These are phyloP conservation scores for Luvunga scandens DNA, from an alignment of 345 rosid species.

Conservation along the genomic window DNA sequence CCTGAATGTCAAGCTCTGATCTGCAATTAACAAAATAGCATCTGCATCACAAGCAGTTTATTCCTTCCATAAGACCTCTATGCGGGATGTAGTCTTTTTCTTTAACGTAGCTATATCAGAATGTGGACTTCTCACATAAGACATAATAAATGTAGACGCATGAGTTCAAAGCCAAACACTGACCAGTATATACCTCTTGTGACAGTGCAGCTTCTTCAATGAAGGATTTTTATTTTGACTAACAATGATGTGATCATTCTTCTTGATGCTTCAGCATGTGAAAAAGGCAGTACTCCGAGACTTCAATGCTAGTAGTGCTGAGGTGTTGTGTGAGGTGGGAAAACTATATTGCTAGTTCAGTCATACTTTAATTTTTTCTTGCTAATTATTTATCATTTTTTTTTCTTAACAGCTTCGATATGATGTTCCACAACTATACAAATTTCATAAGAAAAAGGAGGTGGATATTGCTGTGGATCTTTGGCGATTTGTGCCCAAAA, in stretches of 20 bases:
- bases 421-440: slow-evolving; percentile 78
- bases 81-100: neutral
- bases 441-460: slow-evolving; percentile 83
- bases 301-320: slow-evolving; percentile 79
- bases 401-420: slow-evolving; percentile 58
- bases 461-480: slow-evolving; percentile 91
- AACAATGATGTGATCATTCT: neutral
- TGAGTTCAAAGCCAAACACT: neutral
- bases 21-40: neutral
- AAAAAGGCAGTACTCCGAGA: slow-evolving; percentile 71
- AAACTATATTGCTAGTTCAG: neutral
- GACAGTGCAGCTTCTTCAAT: neutral
- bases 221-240: neutral
- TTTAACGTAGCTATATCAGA: neutral
- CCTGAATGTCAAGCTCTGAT: neutral
- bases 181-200: neutral
- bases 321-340: slow-evolving; percentile 80
- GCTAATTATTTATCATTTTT: neutral
- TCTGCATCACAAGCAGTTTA: neutral
- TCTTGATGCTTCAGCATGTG: slow-evolving; percentile 51
- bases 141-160: neutral
- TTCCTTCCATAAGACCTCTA: too few species aligned
- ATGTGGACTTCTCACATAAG: neutral
- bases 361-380: neutral
- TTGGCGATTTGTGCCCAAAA: slow-evolving; percentile 83